Base-by-base conservation (phyloP, 1,284 basidiomycete species). In the Malassezia sympodialis region DNA sequence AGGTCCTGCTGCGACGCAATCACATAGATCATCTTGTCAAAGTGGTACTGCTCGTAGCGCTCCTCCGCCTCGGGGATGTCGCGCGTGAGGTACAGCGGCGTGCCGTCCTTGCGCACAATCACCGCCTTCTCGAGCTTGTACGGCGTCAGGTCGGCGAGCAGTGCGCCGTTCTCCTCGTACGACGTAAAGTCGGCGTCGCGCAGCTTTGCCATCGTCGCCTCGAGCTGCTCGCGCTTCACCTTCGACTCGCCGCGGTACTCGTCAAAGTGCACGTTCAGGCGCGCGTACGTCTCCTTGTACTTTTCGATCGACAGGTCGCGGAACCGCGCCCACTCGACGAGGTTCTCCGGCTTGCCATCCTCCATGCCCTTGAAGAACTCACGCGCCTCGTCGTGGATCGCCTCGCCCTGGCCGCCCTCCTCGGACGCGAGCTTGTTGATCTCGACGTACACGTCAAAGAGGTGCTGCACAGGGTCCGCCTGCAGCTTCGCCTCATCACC, bases 11-110 rank as follows among this genome's bases (percentile, higher is more conserved):
- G 90, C n/a, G 86, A 83, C 0, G 89, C 84, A 43, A 94, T 83
- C 71, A 96, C 90, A 77, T 93, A 93, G 60, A 96, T 87, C 87
- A 96, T 93, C 79, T 96, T 96, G 82, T 98, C 90, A 67, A 96
- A 94, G 40, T 53, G 51, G 43, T 63, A 63, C 45, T 59, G 51
- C 32, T 60, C 58, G 78, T 85, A 90, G 63, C 93, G 87, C 78
- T 96, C 87, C 65, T 87, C 85, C 0, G 91, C 90, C 42, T 85
- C 93, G 42, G 85, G 93, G 60, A 98, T 89, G 77, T 99, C 93
- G 60, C 93, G 88, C n/a, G 91, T 96, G 60, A 98, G 84, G 78
- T 99, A 99, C 65, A 96, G 91, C 0, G 88, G 88, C 6, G 93
- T 96, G 23, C 93, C 93, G 69, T 98, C 93, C 88, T 69, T 84